Evolutionary conservation across 441 rosid genomes (phyloP).

Genomic region (Melastoma candidum): DNA sequence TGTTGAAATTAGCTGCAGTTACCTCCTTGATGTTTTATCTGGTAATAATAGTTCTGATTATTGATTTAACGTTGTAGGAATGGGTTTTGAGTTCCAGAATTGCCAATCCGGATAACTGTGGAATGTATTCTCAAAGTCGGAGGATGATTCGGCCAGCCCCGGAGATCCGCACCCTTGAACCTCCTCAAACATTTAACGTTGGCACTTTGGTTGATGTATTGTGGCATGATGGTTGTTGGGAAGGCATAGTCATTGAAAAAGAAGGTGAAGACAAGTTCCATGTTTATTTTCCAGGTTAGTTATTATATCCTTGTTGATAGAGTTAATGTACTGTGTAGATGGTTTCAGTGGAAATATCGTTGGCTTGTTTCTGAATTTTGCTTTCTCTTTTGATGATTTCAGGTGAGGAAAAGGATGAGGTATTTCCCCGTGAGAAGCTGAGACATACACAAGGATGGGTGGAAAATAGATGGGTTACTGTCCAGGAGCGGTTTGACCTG

Average conservation of each 20-base stretch:
- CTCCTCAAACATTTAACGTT: slow-evolving; percentile 21
- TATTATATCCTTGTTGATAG: slow-evolving; percentile 1
- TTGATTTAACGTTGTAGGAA: slow-evolving; percentile 36
- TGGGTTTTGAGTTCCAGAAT: slow-evolving; percentile 55
- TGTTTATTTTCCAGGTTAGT: slow-evolving; percentile 64
- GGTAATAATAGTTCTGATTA: neutral
- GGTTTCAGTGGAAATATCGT: neutral
- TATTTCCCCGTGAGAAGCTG: slow-evolving; percentile 30
- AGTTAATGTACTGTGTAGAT: neutral
- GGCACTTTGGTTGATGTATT: slow-evolving; percentile 72
- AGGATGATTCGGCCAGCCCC: slow-evolving; percentile 39
- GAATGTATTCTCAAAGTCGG: slow-evolving; percentile 45
- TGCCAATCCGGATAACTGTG: slow-evolving; percentile 43
- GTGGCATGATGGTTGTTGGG: slow-evolving; percentile 85
- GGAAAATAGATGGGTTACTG: slow-evolving; percentile 42
- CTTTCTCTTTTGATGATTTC: slow-evolving; percentile 7
- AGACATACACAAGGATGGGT: slow-evolving; percentile 65
- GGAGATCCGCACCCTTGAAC: slow-evolving; percentile 13
- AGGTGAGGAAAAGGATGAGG: slow-evolving; percentile 53
- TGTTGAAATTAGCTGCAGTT: neutral
- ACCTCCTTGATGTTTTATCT: neutral
- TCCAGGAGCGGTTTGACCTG: slow-evolving; percentile 37
- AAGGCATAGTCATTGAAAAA: slow-evolving; percentile 53
- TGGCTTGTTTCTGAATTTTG: neutral
- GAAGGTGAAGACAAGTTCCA: slow-evolving; percentile 37